Conservation (phyloP, 1,284 basidiomycete species). For the Phylloboletellus chloephorus region DNA sequence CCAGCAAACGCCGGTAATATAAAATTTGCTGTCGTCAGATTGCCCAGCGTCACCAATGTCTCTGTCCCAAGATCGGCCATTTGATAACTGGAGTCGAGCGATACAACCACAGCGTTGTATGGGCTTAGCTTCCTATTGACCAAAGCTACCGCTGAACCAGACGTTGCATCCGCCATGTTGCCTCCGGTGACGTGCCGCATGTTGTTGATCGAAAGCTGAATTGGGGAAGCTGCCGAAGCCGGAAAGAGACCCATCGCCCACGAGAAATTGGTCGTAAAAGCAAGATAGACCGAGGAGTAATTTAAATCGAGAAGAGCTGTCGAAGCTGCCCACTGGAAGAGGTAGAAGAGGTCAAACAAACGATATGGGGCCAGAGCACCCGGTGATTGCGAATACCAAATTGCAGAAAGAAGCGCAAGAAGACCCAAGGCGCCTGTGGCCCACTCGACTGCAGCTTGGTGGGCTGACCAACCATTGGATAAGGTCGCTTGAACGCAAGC, state of each 20-base stretch:
- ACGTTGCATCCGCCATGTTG: constrained; percentile 51
- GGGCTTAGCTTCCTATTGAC: constrained; percentile 78
- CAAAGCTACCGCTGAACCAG: constrained; percentile 58
- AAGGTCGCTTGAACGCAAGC: constrained; percentile 91
- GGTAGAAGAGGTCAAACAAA: constrained; percentile 75
- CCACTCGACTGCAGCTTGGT: constrained; percentile 75
- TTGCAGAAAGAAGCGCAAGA: constrained; percentile 60
- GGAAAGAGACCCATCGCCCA: constrained; percentile 87
- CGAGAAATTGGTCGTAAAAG: constrained; percentile 81
- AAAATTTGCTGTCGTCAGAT: constrained; percentile 5
- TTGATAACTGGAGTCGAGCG: constrained; percentile 5
- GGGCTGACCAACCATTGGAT: constrained; percentile 84
- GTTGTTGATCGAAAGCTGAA: constrained; percentile 76
- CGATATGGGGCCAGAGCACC: constrained; percentile 51
- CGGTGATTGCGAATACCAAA: constrained; percentile 57
- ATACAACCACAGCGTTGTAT: constrained; percentile 47
- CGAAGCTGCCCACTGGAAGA: constrained; percentile 78
- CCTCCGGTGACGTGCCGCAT: constrained; percentile 84
- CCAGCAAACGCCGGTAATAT: constrained; percentile 3
- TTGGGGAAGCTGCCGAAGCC: constrained; percentile 44
- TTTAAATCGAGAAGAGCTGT: constrained; percentile 79
- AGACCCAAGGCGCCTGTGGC: constrained; percentile 67
- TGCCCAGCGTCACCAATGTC: constrained; percentile 11
- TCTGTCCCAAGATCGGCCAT: constrained; percentile 3
- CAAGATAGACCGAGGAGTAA: constrained; percentile 78